These are phyloP conservation scores for Lentinula detonsa DNA, from an alignment of 768 basidiomycete genomes.

Conservation along the genomic window DNA sequence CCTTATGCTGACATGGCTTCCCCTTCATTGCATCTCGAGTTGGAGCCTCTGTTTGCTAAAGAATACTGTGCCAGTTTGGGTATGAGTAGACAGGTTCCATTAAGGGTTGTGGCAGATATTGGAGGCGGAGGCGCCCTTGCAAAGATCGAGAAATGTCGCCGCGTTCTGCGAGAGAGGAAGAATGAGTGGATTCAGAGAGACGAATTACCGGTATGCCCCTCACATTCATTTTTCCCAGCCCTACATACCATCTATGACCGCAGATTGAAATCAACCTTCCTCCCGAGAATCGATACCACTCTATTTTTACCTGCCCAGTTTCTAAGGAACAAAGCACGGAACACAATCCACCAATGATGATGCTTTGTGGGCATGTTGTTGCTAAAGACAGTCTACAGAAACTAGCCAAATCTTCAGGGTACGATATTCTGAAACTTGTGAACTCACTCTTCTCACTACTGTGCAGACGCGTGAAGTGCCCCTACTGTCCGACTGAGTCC, in stretches of 20 bases:
- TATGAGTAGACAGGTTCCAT: slow-evolving; percentile 84
- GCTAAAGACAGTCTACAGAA: slow-evolving; percentile 88
- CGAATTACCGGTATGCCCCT: slow-evolving; percentile 71
- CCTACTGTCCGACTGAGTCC: slow-evolving; percentile 90
- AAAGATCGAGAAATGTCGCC: slow-evolving; percentile 89
- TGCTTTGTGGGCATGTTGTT: slow-evolving; percentile 93
- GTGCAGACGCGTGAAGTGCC: slow-evolving; percentile 86
- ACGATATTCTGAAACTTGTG: slow-evolving; percentile 10
- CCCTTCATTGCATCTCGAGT: slow-evolving; percentile 66
- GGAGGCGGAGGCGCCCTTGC: slow-evolving; percentile 89
- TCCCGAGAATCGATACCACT: slow-evolving; percentile 87
- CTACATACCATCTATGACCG: not conserved
- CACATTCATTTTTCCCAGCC: not conserved
- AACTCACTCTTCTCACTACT: not conserved
- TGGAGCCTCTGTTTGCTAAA: slow-evolving; percentile 79
- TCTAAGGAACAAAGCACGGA: slow-evolving; percentile 96
- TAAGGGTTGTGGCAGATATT: slow-evolving; percentile 87
- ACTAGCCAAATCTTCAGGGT: slow-evolving; percentile 81
- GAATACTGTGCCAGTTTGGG: slow-evolving; percentile 86
- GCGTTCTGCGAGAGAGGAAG: slow-evolving; percentile 89
- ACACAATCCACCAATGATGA: slow-evolving; percentile 96
- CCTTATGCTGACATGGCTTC: slow-evolving; percentile 73
- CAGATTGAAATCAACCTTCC: slow-evolving; percentile 93
- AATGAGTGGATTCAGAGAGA: slow-evolving; percentile 89
- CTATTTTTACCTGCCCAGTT: slow-evolving; percentile 95